phyloP scores from a whole-genome alignment of 306 rosid species.

The Mucuna pruriens region DNA sequence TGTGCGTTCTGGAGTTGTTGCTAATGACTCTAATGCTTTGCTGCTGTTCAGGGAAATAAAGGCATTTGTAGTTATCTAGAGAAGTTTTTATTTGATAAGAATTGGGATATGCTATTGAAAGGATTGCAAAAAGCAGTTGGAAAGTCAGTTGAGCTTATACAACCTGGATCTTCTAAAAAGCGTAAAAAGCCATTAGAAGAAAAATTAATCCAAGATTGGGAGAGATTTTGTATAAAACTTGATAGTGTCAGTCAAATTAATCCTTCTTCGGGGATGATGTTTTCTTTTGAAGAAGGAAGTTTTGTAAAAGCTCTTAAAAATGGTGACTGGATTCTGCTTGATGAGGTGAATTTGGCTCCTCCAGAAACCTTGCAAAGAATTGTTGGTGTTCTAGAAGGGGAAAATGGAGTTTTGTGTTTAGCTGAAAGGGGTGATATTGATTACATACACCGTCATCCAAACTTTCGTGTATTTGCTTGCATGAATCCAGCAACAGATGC shows the following conservation, averaged over 20 bases:
- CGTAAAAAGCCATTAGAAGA: slow-evolving; percentile 70
- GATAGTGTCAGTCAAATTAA: slow-evolving; percentile 54
- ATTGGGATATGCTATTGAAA: slow-evolving; percentile 60
- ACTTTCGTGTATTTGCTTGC: slow-evolving; percentile 92
- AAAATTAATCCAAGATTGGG: slow-evolving; percentile 69
- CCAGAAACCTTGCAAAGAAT: slow-evolving; percentile 94
- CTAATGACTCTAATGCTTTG: slow-evolving; percentile 34
- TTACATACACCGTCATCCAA: slow-evolving; percentile 78
- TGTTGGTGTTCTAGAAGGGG: slow-evolving; percentile 92
- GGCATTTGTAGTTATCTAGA: slow-evolving; percentile 42
- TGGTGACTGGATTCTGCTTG: slow-evolving; percentile 97
- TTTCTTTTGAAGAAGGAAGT: slow-evolving; percentile 96
- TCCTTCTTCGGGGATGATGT: slow-evolving; percentile 74
- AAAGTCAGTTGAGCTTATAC: slow-evolving; percentile 45
- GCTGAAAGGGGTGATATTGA: slow-evolving; percentile 92
- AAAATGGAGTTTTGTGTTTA: slow-evolving; percentile 77
- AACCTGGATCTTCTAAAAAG: slow-evolving; percentile 51
- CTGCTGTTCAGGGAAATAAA: slow-evolving; percentile 54
- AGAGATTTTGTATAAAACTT: slow-evolving; percentile 60
- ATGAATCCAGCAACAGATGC: slow-evolving; percentile 99
- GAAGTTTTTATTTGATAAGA: slow-evolving; percentile 47
- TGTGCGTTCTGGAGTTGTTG: slow-evolving; percentile 18
- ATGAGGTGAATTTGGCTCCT: slow-evolving; percentile 98
- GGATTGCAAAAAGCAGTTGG: slow-evolving; percentile 55
- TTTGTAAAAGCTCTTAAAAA: slow-evolving; percentile 84